Conservation (phyloP, 768 basidiomycete genomes). For the Cubamyces lactineus region DNA sequence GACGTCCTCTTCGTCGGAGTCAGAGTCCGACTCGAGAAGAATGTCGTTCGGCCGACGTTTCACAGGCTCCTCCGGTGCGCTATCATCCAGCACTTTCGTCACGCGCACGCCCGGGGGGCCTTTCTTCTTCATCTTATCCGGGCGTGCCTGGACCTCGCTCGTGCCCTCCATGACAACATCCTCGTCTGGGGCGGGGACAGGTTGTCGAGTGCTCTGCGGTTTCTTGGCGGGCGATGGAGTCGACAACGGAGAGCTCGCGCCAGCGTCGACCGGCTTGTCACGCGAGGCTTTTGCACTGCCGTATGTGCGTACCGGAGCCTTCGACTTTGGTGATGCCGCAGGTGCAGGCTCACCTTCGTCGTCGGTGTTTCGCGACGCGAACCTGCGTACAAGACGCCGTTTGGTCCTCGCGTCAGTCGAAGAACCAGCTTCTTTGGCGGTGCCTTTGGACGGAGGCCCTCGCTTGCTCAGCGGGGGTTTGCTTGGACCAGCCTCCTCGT, state of each 20-base stretch:
- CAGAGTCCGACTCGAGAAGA: slow-evolving; percentile 1
- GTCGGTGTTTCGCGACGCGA: slow-evolving; percentile 17
- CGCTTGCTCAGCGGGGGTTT: slow-evolving; percentile 6
- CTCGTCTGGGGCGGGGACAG: not conserved
- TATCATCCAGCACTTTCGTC: slow-evolving; percentile 1
- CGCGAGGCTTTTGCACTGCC: slow-evolving; percentile 10
- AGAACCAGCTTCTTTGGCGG: not conserved
- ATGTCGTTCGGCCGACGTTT: slow-evolving; percentile 9
- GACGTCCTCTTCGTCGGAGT: slow-evolving; percentile 19
- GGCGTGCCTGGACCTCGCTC: slow-evolving; percentile 10
- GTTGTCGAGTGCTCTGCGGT: not conserved
- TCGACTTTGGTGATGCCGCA: not conserved
- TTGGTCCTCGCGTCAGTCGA: not conserved
- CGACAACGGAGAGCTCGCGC: not conserved
- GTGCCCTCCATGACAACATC: slow-evolving; percentile 1
- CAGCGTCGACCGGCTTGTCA: not conserved
- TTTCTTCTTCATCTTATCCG: slow-evolving; percentile 8
- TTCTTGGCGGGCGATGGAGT: slow-evolving; percentile 14
- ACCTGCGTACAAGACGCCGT: slow-evolving; percentile 19
- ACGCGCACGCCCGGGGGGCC: slow-evolving; percentile 12
- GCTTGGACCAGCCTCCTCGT: slow-evolving; percentile 25
- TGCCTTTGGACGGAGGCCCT: slow-evolving; percentile 6
- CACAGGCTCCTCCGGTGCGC: not conserved
- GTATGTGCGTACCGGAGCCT: slow-evolving; percentile 8
- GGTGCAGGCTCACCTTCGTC: slow-evolving; percentile 11